Evolutionary conservation across 1,284 basidiomycete genomes (phyloP), one percentile per base, ranked within the genome.

Genomic region (Ustilago shanxiensis): DNA sequence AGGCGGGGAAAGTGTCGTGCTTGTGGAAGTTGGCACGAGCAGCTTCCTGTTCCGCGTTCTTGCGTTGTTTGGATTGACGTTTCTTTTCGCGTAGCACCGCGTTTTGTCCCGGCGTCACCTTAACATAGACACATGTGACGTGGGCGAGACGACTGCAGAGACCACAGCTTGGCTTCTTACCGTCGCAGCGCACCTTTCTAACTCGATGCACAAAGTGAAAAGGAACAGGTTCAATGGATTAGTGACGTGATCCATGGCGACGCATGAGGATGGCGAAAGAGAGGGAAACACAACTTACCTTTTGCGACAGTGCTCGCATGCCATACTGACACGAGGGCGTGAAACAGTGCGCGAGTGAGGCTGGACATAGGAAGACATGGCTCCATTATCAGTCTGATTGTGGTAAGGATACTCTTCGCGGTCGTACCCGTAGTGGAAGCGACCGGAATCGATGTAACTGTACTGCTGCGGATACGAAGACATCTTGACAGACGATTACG

Each of bases 241-340:
- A 63, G 44, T 56, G 13, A 55, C 18, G 28, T 29, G 45, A 51
- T 51, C 22, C 60, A 24, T 63, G 60, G 52, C 57, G 57, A 59
- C 56, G 64, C 57, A 29, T 47, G n/a, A 14, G 26, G 39, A 33
- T 18, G 29, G 10, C 35, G 14, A 33, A 49, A n/a, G n/a, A n/a
- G 41, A n/a, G 31, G 2, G 51, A 29, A 20, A 11, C 7, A 14
- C 13, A 35, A 56, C 68, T 37, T 60, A 65, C 68, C 68, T 59
- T 49, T 60, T 47, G 11, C 68, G 61, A 39, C 68, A 71, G 62
- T 71, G 68, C 39, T 57, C 64, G 54, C 68, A 71, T 14, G 68
- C 68, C 53, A 65, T 60, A n/a, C 44, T 55, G 47, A 71, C 62
- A 39, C 68, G 51, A 16, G 68, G 52, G 14, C 62, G 62, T 44